Evolutionary conservation across 139 green algal genomes (phyloP).

Genomic region (Trebouxia sp.): DNA sequence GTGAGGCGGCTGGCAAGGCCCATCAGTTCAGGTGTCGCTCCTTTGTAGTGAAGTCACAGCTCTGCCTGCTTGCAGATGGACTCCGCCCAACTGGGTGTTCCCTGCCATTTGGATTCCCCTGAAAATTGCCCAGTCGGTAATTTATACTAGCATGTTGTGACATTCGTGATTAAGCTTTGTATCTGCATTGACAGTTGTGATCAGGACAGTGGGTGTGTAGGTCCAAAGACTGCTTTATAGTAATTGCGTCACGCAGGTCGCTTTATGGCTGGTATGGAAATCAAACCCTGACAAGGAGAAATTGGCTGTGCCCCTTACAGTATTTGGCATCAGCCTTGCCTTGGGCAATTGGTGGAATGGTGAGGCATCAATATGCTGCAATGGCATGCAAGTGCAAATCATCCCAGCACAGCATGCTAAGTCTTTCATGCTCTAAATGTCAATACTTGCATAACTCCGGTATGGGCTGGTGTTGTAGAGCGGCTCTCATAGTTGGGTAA

Average conservation of each 20-base stretch:
- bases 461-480: background rate
- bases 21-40: no score
- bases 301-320: slow-evolving; percentile 47
- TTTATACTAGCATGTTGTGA: no score
- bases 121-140: slow-evolving; percentile 64
- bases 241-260: slow-evolving; percentile 25
- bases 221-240: no score
- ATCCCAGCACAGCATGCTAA: background rate
- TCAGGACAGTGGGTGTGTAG: no score
- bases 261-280: slow-evolving; percentile 59
- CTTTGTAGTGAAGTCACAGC: no score
- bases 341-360: slow-evolving; percentile 71
- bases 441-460: background rate
- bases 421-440: background rate
- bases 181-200: no score
- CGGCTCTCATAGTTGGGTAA: no score
- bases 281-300: slow-evolving; percentile 19
- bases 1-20: background rate
- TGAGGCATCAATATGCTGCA: background rate
- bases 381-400: background rate
- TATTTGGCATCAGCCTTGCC: slow-evolving; percentile 56
- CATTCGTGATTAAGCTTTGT: no score
- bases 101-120: slow-evolving; percentile 65
- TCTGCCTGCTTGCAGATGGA: slow-evolving; percentile 46
- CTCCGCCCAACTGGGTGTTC: slow-evolving; percentile 60